Evolutionary conservation across 139 green algal species (phyloP).

Genomic region (Coccomyxa sp.): DNA sequence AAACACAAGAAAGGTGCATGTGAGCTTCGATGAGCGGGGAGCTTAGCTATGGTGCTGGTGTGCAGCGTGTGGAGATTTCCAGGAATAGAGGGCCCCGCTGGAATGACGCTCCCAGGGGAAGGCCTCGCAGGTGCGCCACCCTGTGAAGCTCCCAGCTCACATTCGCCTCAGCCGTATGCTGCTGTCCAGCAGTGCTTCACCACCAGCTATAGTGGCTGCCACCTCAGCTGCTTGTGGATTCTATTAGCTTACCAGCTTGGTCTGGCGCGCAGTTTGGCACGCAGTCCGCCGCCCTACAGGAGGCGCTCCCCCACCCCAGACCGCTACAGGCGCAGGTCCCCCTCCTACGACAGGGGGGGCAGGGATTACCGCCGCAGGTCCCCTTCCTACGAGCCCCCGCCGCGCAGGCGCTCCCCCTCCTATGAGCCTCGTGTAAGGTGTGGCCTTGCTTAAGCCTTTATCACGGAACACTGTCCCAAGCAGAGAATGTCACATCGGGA

Average conservation of each 20-base stretch:
- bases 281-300: constrained; percentile 13
- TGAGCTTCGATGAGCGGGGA: background rate
- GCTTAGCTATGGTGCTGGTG: background rate
- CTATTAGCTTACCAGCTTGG: too few relatives aligned
- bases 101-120: background rate
- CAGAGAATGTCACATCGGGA: too few relatives aligned
- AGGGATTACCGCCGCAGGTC: background rate
- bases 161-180: too few relatives aligned
- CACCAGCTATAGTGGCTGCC: too few relatives aligned
- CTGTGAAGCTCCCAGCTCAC: background rate
- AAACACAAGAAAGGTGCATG: too few relatives aligned
- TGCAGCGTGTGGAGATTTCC: constrained; percentile 15
- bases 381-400: background rate
- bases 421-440: too few relatives aligned
- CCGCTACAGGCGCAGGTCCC: background rate
- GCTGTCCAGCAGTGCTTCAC: too few relatives aligned
- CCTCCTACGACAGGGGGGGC: background rate
- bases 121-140: background rate
- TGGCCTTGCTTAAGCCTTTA: too few relatives aligned
- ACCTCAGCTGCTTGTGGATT: too few relatives aligned
- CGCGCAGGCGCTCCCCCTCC: background rate
- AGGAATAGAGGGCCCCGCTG: constrained; percentile 5
- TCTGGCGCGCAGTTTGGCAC: too few relatives aligned
- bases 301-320: constrained; percentile 7
- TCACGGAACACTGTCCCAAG: too few relatives aligned